Percentiles rank a stretch among this genome's conserved stretches.
Conservation (phyloP, 192 early-diverging fungal genomes). For the Coemansia asiatica region DNA sequence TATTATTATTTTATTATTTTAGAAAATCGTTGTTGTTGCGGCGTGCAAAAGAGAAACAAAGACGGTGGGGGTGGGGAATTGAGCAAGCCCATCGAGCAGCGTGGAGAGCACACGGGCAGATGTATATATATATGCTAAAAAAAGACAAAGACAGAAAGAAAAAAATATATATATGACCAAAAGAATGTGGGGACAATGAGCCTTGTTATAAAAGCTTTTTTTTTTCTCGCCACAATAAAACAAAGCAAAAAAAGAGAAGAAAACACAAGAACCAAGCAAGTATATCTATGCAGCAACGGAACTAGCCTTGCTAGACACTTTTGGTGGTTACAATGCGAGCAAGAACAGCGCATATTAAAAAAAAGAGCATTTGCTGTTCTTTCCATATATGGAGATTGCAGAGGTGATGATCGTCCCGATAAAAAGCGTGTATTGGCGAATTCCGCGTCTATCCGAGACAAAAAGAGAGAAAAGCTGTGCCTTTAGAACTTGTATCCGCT, state of each 20-base stretch:
- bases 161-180: background rate
- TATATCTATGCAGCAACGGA: no score
- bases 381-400: background rate
- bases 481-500: slow-evolving; percentile 87
- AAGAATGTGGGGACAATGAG: background rate
- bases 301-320: no score
- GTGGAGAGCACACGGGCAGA: no score
- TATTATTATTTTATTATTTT: no score
- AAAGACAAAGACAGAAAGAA: background rate
- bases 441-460: background rate
- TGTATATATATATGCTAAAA: background rate
- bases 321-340: no score
- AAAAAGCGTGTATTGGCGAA: no score
- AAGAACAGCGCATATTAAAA: background rate
- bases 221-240: slow-evolving; percentile 1
- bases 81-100: no score
- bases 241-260: background rate
- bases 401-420: no score
- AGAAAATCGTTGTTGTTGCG: no score
- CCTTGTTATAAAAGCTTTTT: background rate
- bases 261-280: background rate
- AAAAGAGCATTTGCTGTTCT: background rate
- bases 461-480: background rate
- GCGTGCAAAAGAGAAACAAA: slow-evolving; percentile 1
- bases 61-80: no score